phyloP scores from a whole-genome alignment of 345 rosid genomes.

The Eutrema yunnanense region DNA sequence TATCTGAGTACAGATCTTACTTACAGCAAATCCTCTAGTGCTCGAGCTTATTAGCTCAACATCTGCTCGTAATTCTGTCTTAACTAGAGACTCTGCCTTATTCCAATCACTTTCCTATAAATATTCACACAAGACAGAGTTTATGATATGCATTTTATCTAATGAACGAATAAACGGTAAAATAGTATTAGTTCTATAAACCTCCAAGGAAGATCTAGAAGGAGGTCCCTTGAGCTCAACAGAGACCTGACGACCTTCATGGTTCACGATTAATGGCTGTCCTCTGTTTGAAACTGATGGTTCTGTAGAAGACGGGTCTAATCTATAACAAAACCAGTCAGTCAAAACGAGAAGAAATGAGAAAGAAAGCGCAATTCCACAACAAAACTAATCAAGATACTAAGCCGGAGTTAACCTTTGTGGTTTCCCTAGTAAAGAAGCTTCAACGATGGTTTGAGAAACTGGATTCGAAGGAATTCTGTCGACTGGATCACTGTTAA shows the following conservation, averaged over 20 bases:
- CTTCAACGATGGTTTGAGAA: constrained; percentile 21
- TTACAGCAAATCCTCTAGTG: constrained; percentile 78
- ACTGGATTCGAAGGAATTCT: constrained; percentile 23
- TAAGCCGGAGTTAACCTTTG: constrained; percentile 39
- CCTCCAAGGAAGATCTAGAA: constrained; percentile 48
- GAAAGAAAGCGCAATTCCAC: not conserved
- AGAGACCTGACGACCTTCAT: constrained; percentile 29
- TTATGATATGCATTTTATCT: constrained; percentile 7
- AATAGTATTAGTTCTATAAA: constrained; percentile 25
- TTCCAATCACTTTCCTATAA: constrained; percentile 77
- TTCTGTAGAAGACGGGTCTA: constrained; percentile 41
- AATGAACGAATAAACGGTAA: not conserved
- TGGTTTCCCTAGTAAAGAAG: constrained; percentile 62
- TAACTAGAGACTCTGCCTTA: constrained; percentile 57
- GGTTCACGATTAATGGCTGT: constrained; percentile 20
- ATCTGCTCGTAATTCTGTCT: constrained; percentile 49
- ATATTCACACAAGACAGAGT: constrained; percentile 6
- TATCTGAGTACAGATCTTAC: constrained; percentile 26
- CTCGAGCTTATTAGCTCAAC: constrained; percentile 83
- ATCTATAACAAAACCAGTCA: constrained; percentile 43
- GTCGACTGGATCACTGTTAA: constrained; percentile 26
- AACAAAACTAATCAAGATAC: constrained; percentile 5
- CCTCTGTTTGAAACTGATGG: constrained; percentile 26
- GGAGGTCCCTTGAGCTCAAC: constrained; percentile 35
- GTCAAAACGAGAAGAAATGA: constrained; percentile 8